Percentiles rank a stretch among this genome's conserved stretches.
phyloP scores from a whole-genome alignment of 495 filamentous ascomycete genomes.

The Penicillium taxi region DNA sequence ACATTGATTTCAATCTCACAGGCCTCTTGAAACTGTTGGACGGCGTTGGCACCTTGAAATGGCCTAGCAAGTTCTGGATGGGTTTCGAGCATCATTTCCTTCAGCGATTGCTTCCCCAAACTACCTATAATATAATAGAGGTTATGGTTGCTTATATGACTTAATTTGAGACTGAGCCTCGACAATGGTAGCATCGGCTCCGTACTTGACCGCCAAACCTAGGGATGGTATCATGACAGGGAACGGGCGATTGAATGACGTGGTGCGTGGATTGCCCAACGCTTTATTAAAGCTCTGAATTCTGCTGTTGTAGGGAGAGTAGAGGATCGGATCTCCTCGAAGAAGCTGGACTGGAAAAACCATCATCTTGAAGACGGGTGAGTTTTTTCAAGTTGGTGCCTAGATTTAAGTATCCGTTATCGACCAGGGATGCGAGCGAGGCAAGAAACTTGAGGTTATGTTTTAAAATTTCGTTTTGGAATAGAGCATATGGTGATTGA shows the following conservation, averaged over 20 bases:
- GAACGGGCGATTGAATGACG: conserved; percentile 6
- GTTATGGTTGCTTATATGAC: conserved; percentile 17
- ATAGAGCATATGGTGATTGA: no score
- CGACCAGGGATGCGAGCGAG: no score
- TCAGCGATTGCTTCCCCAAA: conserved; percentile 15
- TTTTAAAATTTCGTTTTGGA: no score
- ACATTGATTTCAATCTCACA: conserved; percentile 16
- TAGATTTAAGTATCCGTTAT: no score
- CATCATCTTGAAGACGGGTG: no score
- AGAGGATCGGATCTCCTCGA: conserved; percentile 3
- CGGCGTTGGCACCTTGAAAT: conserved; percentile 17
- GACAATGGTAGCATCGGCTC: conserved; percentile 27
- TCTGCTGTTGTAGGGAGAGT: conserved; percentile 1
- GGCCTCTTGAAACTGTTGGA: conserved; percentile 18
- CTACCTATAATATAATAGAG: conserved; percentile 11
- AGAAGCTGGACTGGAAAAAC: conserved; percentile 7
- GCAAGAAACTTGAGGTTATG: no score
- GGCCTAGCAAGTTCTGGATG: conserved; percentile 14
- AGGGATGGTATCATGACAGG: conserved; percentile 34
- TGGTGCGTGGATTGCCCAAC: neutral
- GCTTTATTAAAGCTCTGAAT: neutral
- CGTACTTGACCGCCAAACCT: conserved; percentile 39
- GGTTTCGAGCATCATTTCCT: conserved; percentile 14
- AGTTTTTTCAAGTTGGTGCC: no score
- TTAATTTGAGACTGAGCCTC: conserved; percentile 37